Conservation (phyloP, 2,329 filamentous ascomycete genomes). For the Fusarium sp. region DNA sequence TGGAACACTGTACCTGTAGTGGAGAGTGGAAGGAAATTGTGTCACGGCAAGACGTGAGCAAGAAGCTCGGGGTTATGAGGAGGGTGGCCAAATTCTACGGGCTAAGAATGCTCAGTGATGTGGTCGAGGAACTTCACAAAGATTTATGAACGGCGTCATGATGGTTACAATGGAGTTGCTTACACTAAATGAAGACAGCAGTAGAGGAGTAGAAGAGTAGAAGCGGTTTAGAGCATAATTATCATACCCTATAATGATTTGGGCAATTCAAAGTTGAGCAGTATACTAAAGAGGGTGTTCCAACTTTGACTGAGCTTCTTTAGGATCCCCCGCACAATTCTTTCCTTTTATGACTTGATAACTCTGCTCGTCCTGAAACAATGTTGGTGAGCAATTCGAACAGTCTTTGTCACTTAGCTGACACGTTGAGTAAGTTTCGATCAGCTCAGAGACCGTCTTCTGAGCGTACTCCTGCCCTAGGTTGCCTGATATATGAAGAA, state of each 20-base stretch:
- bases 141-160: slow-evolving; percentile 50
- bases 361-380: not conserved
- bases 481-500: too few species aligned
- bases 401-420: not conserved
- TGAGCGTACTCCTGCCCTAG: too few species aligned
- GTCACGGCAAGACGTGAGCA: slow-evolving; percentile 71
- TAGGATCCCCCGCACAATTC: not conserved
- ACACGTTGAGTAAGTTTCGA: too few species aligned
- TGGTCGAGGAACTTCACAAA: slow-evolving; percentile 71
- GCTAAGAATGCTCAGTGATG: slow-evolving; percentile 80
- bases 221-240: not conserved
- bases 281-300: not conserved
- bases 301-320: not conserved
- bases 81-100: slow-evolving; percentile 82
- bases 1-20: slow-evolving; percentile 95
- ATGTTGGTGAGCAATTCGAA: not conserved
- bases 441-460: too few species aligned
- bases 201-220: not conserved
- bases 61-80: slow-evolving; percentile 73
- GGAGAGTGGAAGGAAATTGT: slow-evolving; percentile 83
- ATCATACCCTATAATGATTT: not conserved
- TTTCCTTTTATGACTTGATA: not conserved
- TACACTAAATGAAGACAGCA: not conserved
- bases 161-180: slow-evolving; percentile 1
- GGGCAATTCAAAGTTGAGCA: not conserved